phyloP scores from a whole-genome alignment of 371 early-diverging fungal species.

The Haplosporangium sp. region DNA sequence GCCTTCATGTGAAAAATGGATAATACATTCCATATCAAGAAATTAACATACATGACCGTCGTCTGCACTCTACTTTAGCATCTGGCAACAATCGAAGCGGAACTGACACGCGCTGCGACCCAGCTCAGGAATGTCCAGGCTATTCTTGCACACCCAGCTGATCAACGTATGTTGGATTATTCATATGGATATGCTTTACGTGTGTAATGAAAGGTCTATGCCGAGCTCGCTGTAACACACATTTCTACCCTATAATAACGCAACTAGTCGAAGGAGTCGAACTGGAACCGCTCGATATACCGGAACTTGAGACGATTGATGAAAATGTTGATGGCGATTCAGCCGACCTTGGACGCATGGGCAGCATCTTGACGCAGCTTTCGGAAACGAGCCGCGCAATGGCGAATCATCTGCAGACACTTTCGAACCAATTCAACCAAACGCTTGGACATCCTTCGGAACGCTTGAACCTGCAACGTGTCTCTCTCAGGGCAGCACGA shows the following conservation, averaged over 20 bases:
- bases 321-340: conserved; percentile 42
- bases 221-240: not conserved
- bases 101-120: conserved; percentile 37
- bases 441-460: conserved; percentile 18
- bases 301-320: conserved; percentile 29
- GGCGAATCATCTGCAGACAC: conserved; percentile 36
- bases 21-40: not conserved
- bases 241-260: not conserved
- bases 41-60: not conserved
- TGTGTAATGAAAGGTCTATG: too few species aligned
- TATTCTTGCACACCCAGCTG: conserved; percentile 45
- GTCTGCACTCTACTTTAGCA: conserved; percentile 19
- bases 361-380: conserved; percentile 33
- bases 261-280: conserved; percentile 32
- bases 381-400: conserved; percentile 41
- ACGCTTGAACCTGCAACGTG: conserved; percentile 23
- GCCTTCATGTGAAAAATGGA: too few species aligned
- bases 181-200: too few species aligned
- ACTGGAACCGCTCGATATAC: conserved; percentile 42
- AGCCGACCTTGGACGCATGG: conserved; percentile 31
- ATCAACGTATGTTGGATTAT: conserved; percentile 28
- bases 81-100: conserved; percentile 47
- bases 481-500: conserved; percentile 43
- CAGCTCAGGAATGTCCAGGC: conserved; percentile 50
- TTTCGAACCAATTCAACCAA: conserved; percentile 33